Conservation (phyloP, 2,329 filamentous ascomycete genomes). For the Cytospora mali region DNA sequence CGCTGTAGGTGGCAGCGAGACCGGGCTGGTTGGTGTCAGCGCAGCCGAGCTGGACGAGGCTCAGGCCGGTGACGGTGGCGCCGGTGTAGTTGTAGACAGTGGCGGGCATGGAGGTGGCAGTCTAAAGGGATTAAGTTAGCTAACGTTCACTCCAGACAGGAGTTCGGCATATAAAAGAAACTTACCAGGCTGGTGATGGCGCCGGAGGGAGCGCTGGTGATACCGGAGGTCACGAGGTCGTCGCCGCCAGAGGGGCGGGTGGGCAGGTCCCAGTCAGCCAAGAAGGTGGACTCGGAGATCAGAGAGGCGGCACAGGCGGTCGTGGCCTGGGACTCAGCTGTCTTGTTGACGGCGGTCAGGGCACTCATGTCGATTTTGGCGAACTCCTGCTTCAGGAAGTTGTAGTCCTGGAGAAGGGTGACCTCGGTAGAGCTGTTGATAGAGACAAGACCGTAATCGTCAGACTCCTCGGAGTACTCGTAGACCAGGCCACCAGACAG, state of each 20-base stretch:
- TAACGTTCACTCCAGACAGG: neutral
- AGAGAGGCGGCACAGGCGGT: constrained; percentile 65
- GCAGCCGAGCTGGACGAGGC: constrained; percentile 22
- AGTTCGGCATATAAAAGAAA: neutral
- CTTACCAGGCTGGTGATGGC: constrained; percentile 49
- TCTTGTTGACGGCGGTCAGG: constrained; percentile 62
- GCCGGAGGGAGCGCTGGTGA: constrained; percentile 62
- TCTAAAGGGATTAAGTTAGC: constrained; percentile 4
- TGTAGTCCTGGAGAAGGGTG: constrained; percentile 59
- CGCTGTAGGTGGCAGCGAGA: constrained; percentile 28
- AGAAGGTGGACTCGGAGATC: constrained; percentile 68
- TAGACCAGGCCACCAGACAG: constrained; percentile 75
- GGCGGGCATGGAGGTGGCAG: constrained; percentile 28
- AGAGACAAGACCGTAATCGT: constrained; percentile 62
- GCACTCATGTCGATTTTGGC: constrained; percentile 68
- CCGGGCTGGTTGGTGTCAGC: constrained; percentile 27
- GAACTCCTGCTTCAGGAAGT: constrained; percentile 73
- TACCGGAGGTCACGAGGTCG: constrained; percentile 72
- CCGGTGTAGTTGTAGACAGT: constrained; percentile 28
- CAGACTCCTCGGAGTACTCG: constrained; percentile 70
- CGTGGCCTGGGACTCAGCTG: constrained; percentile 53
- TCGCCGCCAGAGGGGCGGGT: constrained; percentile 64
- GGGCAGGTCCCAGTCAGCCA: constrained; percentile 74
- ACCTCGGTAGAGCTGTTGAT: constrained; percentile 58
- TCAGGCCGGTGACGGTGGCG: constrained; percentile 24